phyloP scores from a whole-genome alignment of 2,329 filamentous ascomycete genomes.

The Trichoderma lentiforme region DNA sequence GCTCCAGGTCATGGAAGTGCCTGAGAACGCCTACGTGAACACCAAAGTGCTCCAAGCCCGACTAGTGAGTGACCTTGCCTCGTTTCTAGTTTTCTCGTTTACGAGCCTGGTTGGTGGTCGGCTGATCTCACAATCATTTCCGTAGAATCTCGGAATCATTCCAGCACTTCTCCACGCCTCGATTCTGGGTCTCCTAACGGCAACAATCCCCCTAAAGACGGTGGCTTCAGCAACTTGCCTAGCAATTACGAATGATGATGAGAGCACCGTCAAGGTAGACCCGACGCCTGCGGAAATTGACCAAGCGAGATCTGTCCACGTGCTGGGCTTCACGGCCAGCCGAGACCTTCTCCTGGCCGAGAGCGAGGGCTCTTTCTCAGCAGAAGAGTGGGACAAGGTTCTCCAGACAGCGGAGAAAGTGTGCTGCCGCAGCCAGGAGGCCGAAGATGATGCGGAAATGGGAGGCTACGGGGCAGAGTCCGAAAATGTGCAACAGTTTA shows the following conservation, averaged over 20 bases:
- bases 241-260: slow-evolving; percentile 44
- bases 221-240: slow-evolving; percentile 65
- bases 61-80: slow-evolving; percentile 46
- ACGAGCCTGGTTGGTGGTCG: neutral
- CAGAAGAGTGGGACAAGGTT: slow-evolving; percentile 71
- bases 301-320: slow-evolving; percentile 69
- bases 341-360: slow-evolving; percentile 73
- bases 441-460: slow-evolving; percentile 42
- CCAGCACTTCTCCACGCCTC: slow-evolving; percentile 80
- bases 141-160: slow-evolving; percentile 72
- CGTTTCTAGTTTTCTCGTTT: neutral
- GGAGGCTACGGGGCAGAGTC: slow-evolving; percentile 42
- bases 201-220: slow-evolving; percentile 73
- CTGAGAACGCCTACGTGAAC: slow-evolving; percentile 63
- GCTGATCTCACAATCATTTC: slow-evolving; percentile 17
- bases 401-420: slow-evolving; percentile 61
- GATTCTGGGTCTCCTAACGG: slow-evolving; percentile 74
- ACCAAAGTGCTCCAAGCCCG: slow-evolving; percentile 58
- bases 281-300: slow-evolving; percentile 63
- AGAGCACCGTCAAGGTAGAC: slow-evolving; percentile 45
- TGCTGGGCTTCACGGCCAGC: slow-evolving; percentile 75
- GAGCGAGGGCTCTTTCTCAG: slow-evolving; percentile 75
- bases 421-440: slow-evolving; percentile 51
- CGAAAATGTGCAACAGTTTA: slow-evolving; percentile 55
- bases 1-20: slow-evolving; percentile 69